These are phyloP conservation scores for Chalaropsis ovoidea DNA, from an alignment of 2,329 filamentous ascomycete genomes.

Conservation along the genomic window DNA sequence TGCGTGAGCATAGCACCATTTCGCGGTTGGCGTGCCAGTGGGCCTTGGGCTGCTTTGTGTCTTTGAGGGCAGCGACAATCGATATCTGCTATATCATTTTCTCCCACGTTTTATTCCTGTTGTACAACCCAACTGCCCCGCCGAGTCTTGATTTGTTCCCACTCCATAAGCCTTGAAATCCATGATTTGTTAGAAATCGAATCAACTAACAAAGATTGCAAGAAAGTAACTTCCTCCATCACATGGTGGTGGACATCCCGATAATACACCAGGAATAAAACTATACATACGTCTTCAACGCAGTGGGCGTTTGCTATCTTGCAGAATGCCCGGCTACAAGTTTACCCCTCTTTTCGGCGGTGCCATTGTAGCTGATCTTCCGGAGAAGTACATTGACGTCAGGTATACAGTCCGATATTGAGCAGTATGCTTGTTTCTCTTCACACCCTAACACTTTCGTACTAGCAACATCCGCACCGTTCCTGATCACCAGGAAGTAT, in stretches of 20 bases:
- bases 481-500: constrained; percentile 85
- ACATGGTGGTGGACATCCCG: no score
- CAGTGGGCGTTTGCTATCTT: neutral
- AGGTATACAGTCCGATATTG: constrained; percentile 42
- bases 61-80: constrained; percentile 65
- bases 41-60: constrained; percentile 67
- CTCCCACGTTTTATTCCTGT: neutral
- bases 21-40: constrained; percentile 78
- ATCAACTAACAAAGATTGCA: no score
- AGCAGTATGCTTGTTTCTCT: neutral
- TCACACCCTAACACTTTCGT: constrained; percentile 1
- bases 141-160: no score
- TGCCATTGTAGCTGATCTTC: constrained; percentile 59
- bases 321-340: constrained; percentile 45
- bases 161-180: no score
- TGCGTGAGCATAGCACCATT: constrained; percentile 61
- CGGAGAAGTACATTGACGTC: constrained; percentile 58
- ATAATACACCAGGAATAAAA: neutral
- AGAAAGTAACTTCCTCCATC: no score
- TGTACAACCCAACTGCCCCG: neutral
- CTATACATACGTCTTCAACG: neutral
- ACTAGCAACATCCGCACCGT: constrained; percentile 60
- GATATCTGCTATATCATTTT: neutral
- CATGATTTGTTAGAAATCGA: no score
- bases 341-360: constrained; percentile 59